Evolutionary conservation across 108 stramenopile genomes (phyloP).

Genomic region (Fragilaria crotonensis): DNA sequence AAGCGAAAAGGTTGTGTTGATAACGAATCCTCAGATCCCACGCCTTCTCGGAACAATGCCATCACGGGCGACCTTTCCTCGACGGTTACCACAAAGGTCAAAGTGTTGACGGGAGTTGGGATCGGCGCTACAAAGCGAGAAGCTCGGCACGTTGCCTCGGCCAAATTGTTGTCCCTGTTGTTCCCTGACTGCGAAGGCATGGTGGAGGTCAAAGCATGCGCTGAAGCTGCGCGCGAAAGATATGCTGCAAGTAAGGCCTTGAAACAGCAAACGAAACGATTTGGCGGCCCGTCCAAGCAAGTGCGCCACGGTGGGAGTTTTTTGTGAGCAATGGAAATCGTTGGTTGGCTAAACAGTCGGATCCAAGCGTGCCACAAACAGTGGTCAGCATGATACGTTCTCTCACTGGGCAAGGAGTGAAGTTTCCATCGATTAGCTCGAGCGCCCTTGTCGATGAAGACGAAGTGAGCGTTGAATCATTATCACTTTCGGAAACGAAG

Average conservation of each 20-base stretch:
- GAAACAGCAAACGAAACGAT: constrained; percentile 16
- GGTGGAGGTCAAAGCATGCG: constrained; percentile 76
- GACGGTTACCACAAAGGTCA: too few relatives aligned
- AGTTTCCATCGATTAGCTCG: neutral
- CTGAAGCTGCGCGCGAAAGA: constrained; percentile 62
- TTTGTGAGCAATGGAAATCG: neutral
- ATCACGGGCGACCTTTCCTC: neutral
- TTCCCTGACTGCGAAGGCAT: constrained; percentile 74
- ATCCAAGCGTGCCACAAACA: neutral
- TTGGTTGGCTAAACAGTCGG: neutral
- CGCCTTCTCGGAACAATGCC: too few relatives aligned
- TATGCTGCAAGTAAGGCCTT: constrained; percentile 58
- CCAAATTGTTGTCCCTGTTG: constrained; percentile 61
- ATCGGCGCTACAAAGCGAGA: constrained; percentile 72
- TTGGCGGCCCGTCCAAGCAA: too few relatives aligned
- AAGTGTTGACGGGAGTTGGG: constrained; percentile 43
- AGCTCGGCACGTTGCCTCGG: constrained; percentile 73
- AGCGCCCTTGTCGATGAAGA: neutral
- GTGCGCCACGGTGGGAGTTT: too few relatives aligned
- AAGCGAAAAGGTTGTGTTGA: constrained; percentile 22
- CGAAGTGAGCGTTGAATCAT: neutral
- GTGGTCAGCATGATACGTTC: neutral
- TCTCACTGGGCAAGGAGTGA: neutral
- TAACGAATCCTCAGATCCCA: too few relatives aligned
- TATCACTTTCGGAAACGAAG: neutral